Evolutionary conservation across 305 asterid genomes (phyloP).

Genomic region (Solanum hybrid): DNA sequence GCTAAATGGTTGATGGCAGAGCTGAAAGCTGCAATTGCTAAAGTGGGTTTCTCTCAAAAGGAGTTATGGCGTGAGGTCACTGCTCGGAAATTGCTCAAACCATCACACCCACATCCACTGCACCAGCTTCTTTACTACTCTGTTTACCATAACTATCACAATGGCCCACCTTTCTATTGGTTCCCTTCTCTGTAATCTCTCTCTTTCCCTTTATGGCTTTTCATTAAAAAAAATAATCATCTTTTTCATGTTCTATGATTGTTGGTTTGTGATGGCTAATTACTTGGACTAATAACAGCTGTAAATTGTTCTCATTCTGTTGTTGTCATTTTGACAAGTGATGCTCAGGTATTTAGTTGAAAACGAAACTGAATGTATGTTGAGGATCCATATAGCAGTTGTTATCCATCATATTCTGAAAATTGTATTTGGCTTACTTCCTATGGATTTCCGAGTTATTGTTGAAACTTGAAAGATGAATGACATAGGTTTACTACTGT

Average conservation of each 20-base stretch:
- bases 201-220: background rate
- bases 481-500: background rate
- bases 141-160: constrained; percentile 31
- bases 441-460: background rate
- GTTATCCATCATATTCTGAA: background rate
- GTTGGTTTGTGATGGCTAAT: background rate
- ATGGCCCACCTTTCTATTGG: constrained; percentile 80
- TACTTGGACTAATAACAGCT: background rate
- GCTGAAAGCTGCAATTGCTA: constrained; percentile 27
- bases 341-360: background rate
- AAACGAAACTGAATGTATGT: background rate
- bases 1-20: constrained; percentile 39
- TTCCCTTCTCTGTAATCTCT: constrained; percentile 67
- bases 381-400: background rate
- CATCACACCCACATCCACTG: constrained; percentile 57
- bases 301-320: background rate
- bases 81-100: constrained; percentile 56
- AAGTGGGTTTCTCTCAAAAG: constrained; percentile 9
- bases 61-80: constrained; percentile 53
- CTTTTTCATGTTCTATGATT: background rate
- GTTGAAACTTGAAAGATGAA: background rate
- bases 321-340: background rate
- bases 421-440: background rate
- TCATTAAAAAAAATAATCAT: background rate
- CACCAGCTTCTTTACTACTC: constrained; percentile 79